These are phyloP conservation scores for Penicillium sp. DNA, from an alignment of 2,329 filamentous ascomycete species.

Conservation along the genomic window DNA sequence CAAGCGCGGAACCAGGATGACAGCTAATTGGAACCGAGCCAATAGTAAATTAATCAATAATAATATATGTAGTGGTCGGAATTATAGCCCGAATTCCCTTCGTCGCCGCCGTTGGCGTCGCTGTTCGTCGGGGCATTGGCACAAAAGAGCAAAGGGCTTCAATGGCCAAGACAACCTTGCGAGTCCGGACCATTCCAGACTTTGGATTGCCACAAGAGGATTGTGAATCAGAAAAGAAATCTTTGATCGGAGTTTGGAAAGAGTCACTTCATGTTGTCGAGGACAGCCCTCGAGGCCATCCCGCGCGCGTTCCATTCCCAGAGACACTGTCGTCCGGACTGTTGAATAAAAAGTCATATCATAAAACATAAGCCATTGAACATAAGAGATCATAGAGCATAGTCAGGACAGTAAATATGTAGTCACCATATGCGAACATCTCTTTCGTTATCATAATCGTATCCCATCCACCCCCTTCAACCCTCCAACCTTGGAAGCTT, in stretches of 20 bases:
- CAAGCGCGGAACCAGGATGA: neutral
- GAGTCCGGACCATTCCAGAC: neutral
- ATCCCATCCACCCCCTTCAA: constrained; percentile 6
- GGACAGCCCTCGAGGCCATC: neutral
- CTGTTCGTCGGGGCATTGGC: constrained; percentile 1
- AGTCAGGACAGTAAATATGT: constrained; percentile 3
- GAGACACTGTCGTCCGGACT: neutral
- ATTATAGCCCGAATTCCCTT: constrained; percentile 7
- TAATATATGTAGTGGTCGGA: neutral
- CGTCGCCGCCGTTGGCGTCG: constrained; percentile 5
- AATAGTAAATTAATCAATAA: constrained; percentile 1
- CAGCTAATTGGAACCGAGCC: neutral
- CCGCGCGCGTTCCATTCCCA: neutral
- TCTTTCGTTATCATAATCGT: constrained; percentile 18
- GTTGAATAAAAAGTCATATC: neutral
- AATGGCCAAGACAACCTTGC: neutral
- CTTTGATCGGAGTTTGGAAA: neutral
- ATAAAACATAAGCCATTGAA: constrained; percentile 3
- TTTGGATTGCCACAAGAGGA: neutral
- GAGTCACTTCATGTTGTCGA: neutral
- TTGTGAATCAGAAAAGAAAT: neutral
- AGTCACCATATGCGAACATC: constrained; percentile 11
- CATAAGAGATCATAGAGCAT: constrained; percentile 1
- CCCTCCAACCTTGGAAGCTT: neutral
- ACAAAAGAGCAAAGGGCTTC: neutral